These are phyloP conservation scores for Lactarius psammicola DNA, from an alignment of 768 basidiomycete genomes.

Conservation along the genomic window DNA sequence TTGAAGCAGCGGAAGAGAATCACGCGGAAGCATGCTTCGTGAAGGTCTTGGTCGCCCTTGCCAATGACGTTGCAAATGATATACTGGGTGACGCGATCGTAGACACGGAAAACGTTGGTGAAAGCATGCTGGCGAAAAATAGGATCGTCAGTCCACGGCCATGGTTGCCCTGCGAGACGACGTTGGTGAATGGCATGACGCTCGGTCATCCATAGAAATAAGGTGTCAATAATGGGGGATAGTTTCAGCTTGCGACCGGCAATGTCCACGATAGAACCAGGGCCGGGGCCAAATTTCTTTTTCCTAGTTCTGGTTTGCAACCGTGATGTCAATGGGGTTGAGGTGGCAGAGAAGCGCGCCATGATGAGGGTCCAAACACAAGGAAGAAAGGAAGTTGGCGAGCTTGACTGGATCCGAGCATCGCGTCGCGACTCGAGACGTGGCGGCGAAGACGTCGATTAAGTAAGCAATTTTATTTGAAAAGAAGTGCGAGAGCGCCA, in stretches of 20 bases:
- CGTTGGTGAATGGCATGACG: conserved; percentile 35
- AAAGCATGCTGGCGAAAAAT: conserved; percentile 58
- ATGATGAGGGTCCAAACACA: conserved; percentile 17
- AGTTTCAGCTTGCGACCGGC: conserved; percentile 31
- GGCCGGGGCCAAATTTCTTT: conserved; percentile 15
- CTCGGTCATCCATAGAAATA: conserved; percentile 37
- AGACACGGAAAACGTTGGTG: conserved; percentile 73
- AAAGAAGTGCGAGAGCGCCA: conserved; percentile 13
- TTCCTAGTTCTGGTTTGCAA: conserved; percentile 17
- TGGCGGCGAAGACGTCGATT: conserved; percentile 22
- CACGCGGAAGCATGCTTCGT: conserved; percentile 70
- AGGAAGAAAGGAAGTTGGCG: conserved; percentile 19
- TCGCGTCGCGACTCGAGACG: conserved; percentile 21
- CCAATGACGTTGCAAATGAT: conserved; percentile 67
- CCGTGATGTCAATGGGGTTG: conserved; percentile 24
- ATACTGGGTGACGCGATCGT: conserved; percentile 69
- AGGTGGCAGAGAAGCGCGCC: conserved; percentile 27
- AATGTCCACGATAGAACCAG: conserved; percentile 29
- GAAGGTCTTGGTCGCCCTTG: conserved; percentile 56
- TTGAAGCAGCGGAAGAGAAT: conserved; percentile 71
- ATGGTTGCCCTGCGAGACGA: conserved; percentile 33
- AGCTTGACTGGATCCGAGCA: conserved; percentile 22
- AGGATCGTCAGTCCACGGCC: conserved; percentile 62
- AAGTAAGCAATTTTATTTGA: conserved; percentile 10
- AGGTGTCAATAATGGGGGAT: conserved; percentile 33